Conservation (phyloP, 805 yeast genomes). For the Yueomyces sp. region DNA sequence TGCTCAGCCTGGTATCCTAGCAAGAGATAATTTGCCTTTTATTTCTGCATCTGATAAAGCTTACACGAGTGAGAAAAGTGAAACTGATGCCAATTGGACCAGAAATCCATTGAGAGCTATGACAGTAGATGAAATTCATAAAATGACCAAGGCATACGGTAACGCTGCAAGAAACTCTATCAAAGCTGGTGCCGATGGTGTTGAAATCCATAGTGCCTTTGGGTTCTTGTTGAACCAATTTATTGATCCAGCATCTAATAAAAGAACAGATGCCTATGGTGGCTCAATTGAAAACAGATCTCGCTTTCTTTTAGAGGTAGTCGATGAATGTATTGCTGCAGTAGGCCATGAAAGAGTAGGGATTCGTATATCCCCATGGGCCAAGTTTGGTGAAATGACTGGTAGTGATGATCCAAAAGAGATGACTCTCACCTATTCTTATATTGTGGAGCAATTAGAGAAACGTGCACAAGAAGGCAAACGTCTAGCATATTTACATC, state of each 20-base stretch:
- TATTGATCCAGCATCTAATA: slow-evolving; percentile 31
- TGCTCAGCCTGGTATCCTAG: slow-evolving; percentile 26
- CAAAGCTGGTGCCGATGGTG: slow-evolving; percentile 37
- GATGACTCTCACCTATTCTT: slow-evolving; percentile 25
- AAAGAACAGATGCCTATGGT: slow-evolving; percentile 40
- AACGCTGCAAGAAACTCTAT: slow-evolving; percentile 29
- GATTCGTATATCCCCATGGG: slow-evolving; percentile 34
- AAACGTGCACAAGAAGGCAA: slow-evolving; percentile 25
- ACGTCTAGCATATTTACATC: slow-evolving; percentile 29
- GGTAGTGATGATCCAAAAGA: slow-evolving; percentile 26
- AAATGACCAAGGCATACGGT: slow-evolving; percentile 29
- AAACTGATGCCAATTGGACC: slow-evolving; percentile 21
- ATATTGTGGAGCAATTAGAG: slow-evolving; percentile 29
- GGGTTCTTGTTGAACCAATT: slow-evolving; percentile 50
- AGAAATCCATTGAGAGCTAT: slow-evolving; percentile 20
- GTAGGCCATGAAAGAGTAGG: slow-evolving; percentile 40
- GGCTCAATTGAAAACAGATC: slow-evolving; percentile 36
- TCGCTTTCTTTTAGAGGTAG: slow-evolving; percentile 31
- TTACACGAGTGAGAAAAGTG: slow-evolving; percentile 21
- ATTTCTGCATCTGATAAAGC: slow-evolving; percentile 28
- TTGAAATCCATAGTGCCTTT: slow-evolving; percentile 59
- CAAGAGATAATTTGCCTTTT: slow-evolving; percentile 25
- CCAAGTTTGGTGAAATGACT: slow-evolving; percentile 26
- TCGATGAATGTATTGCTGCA: slow-evolving; percentile 35
- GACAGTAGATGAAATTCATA: slow-evolving; percentile 25